Percentiles rank a stretch among this genome's conserved stretches.
Conservation (phyloP, 768 basidiomycete species). For the Amanita molliuscula region DNA sequence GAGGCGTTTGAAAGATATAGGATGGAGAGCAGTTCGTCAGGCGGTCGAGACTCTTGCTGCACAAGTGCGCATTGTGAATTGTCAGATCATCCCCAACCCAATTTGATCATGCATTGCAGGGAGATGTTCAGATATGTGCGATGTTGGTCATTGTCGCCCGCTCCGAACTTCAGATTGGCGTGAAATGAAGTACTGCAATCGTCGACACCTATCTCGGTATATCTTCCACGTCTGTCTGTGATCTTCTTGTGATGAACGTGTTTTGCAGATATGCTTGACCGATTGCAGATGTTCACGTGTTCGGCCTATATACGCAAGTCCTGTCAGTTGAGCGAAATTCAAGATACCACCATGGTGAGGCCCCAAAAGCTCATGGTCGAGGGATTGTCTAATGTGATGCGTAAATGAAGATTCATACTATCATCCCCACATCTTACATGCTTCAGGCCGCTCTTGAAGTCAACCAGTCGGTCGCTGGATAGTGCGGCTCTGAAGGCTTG, state of each 20-base stretch:
- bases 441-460: slow-evolving; percentile 45
- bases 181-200: slow-evolving; percentile 36
- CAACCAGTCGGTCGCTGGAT: slow-evolving; percentile 22
- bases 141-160: slow-evolving; percentile 56
- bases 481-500: slow-evolving; percentile 25
- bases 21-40: slow-evolving; percentile 45
- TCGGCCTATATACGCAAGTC: slow-evolving; percentile 74
- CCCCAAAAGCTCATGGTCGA: slow-evolving; percentile 7
- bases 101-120: slow-evolving; percentile 28
- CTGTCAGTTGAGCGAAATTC: slow-evolving; percentile 38
- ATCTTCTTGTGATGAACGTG: not conserved
- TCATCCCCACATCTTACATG: slow-evolving; percentile 65
- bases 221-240: not conserved
- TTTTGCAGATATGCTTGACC: slow-evolving; percentile 42
- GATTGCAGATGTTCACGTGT: slow-evolving; percentile 49
- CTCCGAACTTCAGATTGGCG: slow-evolving; percentile 41
- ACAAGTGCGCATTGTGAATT: slow-evolving; percentile 27
- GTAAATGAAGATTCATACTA: slow-evolving; percentile 39
- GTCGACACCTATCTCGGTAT: slow-evolving; percentile 68
- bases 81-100: not conserved
- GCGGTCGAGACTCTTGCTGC: slow-evolving; percentile 54
- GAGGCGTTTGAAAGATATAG: slow-evolving; percentile 36
- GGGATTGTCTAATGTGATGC: not conserved
- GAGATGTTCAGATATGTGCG: slow-evolving; percentile 75
- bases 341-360: slow-evolving; percentile 41